phyloP scores from a whole-genome alignment of 1,284 basidiomycete species.

The Boletus mariae region DNA sequence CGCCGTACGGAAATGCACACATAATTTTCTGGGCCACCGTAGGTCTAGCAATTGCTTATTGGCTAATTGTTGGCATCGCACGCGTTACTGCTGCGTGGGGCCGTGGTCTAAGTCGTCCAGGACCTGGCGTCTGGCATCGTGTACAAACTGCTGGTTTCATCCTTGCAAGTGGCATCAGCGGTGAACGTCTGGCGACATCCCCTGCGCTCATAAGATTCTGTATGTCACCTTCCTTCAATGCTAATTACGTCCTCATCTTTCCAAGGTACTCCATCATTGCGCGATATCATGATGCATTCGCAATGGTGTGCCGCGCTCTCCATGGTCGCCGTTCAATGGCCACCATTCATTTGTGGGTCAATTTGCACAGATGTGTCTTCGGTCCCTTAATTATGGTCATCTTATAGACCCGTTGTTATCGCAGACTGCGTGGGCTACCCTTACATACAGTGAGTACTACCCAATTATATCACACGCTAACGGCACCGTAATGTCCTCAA shows the following conservation, averaged over 20 bases:
- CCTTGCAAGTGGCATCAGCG: conserved; percentile 88
- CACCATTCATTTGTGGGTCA: conserved; percentile 79
- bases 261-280: conserved; percentile 84
- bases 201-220: conserved; percentile 88
- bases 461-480: conserved; percentile 1
- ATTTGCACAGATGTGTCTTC: not conserved
- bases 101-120: conserved; percentile 57
- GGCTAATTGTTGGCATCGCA: conserved; percentile 75
- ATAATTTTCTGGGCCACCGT: conserved; percentile 84
- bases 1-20: conserved; percentile 69
- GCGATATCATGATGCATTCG: conserved; percentile 90
- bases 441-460: conserved; percentile 72
- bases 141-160: conserved; percentile 83
- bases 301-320: conserved; percentile 86
- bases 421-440: conserved; percentile 83
- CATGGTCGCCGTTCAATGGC: conserved; percentile 95
- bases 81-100: conserved; percentile 82
- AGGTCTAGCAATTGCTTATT: conserved; percentile 75
- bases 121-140: conserved; percentile 59
- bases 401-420: conserved; percentile 77
- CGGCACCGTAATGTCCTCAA: conserved; percentile 12
- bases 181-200: conserved; percentile 80
- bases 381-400: conserved; percentile 17
- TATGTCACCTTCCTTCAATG: conserved; percentile 39
- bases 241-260: conserved; percentile 15